Conservation (phyloP, 148 eudicot genomes). For the Gaultheria prostrata region DNA sequence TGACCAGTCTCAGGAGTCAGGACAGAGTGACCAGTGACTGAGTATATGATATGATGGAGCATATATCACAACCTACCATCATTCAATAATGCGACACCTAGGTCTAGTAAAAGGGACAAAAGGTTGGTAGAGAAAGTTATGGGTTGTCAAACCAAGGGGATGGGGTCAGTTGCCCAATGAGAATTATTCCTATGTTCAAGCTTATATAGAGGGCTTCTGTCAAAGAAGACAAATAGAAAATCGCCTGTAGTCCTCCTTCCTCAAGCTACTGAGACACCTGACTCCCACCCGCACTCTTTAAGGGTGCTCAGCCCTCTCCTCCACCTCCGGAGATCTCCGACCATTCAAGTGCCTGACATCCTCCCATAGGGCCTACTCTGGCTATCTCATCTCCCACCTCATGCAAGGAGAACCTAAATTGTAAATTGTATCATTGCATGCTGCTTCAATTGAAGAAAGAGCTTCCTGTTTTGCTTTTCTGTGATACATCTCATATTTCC, state of each 20-base stretch:
- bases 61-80: not conserved
- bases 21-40: not conserved
- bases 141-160: not conserved
- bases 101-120: not conserved
- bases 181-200: not conserved
- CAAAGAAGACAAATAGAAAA: not conserved
- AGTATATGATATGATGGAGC: not conserved
- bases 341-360: not conserved
- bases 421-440: not conserved
- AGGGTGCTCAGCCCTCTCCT: not conserved
- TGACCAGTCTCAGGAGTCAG: not conserved
- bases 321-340: not conserved
- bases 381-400: not conserved
- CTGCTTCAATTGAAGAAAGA: not conserved
- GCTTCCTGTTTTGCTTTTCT: not conserved
- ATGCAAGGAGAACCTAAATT: not conserved
- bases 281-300: not conserved
- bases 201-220: not conserved
- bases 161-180: not conserved
- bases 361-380: not conserved
- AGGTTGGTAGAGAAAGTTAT: not conserved
- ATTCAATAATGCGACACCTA: not conserved
- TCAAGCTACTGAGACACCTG: not conserved
- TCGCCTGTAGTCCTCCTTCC: not conserved
- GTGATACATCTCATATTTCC: constrained; percentile 1